Percentiles rank a stretch among this genome's conserved stretches.
Evolutionary conservation across 495 filamentous ascomycete genomes (phyloP).

Genomic region (Aspergillus mulundensis): DNA sequence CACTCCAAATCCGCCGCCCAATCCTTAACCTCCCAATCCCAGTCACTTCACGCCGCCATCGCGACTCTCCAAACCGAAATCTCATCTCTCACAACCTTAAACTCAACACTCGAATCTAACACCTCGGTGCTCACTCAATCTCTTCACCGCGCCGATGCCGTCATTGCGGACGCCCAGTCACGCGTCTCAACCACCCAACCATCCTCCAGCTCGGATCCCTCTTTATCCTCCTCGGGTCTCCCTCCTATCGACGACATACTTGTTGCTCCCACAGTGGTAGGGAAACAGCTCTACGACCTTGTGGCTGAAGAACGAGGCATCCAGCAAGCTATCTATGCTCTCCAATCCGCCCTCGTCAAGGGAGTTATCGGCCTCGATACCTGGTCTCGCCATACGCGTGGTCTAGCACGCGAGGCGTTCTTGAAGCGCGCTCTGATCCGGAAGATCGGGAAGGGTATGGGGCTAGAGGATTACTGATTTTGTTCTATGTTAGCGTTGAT

Average conservation of each 20-base stretch:
- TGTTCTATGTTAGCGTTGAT: neutral
- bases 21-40: conserved; percentile 73
- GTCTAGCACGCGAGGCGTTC: conserved; percentile 82
- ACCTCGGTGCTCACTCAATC: conserved; percentile 70
- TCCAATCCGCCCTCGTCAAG: conserved; percentile 75
- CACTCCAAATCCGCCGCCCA: conserved; percentile 67
- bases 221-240: conserved; percentile 37
- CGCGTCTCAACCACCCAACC: conserved; percentile 24
- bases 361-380: conserved; percentile 75
- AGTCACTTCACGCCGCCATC: conserved; percentile 66
- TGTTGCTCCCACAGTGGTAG: conserved; percentile 90
- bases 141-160: conserved; percentile 71
- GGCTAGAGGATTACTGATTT: conserved; percentile 41
- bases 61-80: conserved; percentile 67
- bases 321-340: conserved; percentile 77
- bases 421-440: conserved; percentile 81
- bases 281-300: conserved; percentile 82
- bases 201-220: conserved; percentile 33
- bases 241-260: conserved; percentile 82
- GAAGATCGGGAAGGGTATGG: conserved; percentile 88
- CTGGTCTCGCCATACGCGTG: conserved; percentile 79
- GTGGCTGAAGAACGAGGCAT: conserved; percentile 82
- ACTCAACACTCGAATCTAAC: conserved; percentile 68
- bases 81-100: conserved; percentile 61
- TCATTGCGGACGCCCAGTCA: conserved; percentile 61